Conservation (phyloP, 306 rosid species). For the Geum urbanum region DNA sequence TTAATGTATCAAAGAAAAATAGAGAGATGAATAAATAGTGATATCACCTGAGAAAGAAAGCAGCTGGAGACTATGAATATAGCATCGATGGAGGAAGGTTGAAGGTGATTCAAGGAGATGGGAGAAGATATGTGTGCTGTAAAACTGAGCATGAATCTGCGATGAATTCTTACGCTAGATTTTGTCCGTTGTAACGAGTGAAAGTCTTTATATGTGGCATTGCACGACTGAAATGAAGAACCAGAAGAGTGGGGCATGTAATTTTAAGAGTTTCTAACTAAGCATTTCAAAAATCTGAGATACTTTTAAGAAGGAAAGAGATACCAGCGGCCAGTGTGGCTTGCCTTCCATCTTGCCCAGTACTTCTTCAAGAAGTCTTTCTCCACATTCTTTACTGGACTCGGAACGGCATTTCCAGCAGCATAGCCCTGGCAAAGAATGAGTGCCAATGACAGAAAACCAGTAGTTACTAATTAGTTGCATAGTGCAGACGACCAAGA, state of each 20-base stretch:
- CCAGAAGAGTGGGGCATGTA: slow-evolving; percentile 12
- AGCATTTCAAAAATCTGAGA: background rate
- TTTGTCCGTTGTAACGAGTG: slow-evolving; percentile 66
- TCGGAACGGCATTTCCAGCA: slow-evolving; percentile 84
- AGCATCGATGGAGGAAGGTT: too few relatives aligned
- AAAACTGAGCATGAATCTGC: slow-evolving; percentile 10
- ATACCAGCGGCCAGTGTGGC: slow-evolving; percentile 76
- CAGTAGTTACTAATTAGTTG: background rate
- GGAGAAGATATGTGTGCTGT: too few relatives aligned
- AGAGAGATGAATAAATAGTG: too few relatives aligned
- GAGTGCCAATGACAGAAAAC: background rate
- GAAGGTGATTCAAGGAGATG: too few relatives aligned
- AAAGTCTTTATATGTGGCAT: slow-evolving; percentile 91
- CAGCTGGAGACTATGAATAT: too few relatives aligned
- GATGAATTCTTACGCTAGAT: slow-evolving; percentile 70
- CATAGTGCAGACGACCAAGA: background rate
- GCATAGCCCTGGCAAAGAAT: slow-evolving; percentile 66
- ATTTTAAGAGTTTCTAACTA: background rate
- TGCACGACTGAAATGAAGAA: slow-evolving; percentile 57
- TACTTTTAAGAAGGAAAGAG: slow-evolving; percentile 26
- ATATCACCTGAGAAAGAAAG: too few relatives aligned
- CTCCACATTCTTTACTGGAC: slow-evolving; percentile 85
- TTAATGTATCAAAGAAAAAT: too few relatives aligned
- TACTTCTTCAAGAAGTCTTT: slow-evolving; percentile 71
- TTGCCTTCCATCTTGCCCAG: slow-evolving; percentile 96